Percentiles rank a stretch among this genome's conserved stretches.
Conservation (phyloP, 257 asterid genomes). For the Solanum habrochaites region DNA sequence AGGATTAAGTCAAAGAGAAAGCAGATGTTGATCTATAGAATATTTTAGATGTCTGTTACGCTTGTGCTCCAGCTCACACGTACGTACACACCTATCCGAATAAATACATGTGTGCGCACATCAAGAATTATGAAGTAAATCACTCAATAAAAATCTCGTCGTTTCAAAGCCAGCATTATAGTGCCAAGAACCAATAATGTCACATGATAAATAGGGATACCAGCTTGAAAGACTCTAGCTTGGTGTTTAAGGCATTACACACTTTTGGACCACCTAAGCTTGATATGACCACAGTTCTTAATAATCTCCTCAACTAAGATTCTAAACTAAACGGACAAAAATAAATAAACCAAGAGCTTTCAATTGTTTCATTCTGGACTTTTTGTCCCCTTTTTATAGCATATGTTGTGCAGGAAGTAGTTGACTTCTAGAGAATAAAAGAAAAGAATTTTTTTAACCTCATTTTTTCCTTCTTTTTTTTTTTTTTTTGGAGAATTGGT, state of each 20-base stretch:
- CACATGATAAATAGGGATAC: not conserved
- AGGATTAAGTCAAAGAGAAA: not conserved
- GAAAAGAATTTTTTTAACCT: not conserved
- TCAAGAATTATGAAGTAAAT: not conserved
- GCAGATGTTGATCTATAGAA: not conserved
- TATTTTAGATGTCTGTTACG: not conserved
- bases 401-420: not conserved
- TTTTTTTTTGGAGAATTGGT: too few species aligned
- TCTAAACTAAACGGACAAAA: not conserved
- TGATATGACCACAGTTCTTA: not conserved
- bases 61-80: not conserved
- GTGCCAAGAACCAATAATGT: not conserved
- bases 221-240: not conserved
- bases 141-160: not conserved
- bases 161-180: not conserved
- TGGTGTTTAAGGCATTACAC: not conserved
- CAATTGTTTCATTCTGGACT: not conserved
- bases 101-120: not conserved
- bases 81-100: not conserved
- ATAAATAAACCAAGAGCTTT: not conserved
- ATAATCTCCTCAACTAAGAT: not conserved
- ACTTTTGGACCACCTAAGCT: not conserved
- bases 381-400: not conserved
- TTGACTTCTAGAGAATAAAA: not conserved
- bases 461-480: not conserved